phyloP scores from a whole-genome alignment of 1,284 basidiomycete genomes.

The Tremellales sp. region DNA sequence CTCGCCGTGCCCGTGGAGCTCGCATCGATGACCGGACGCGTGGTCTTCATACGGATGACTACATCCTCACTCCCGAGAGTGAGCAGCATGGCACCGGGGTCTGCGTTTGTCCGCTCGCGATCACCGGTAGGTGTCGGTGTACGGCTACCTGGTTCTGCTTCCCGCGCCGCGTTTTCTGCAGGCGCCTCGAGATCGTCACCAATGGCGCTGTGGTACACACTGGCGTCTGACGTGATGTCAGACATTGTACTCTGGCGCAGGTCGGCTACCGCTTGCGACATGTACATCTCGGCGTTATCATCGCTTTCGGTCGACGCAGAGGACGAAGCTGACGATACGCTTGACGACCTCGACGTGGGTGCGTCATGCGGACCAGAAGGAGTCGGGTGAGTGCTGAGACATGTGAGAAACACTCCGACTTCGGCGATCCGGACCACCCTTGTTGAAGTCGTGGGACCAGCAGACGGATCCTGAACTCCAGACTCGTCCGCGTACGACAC shows the following conservation, averaged over 20 bases:
- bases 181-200: too few relatives aligned
- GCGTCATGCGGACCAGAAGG: slow-evolving; percentile 1
- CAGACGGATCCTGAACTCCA: slow-evolving; percentile 1
- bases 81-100: slow-evolving; percentile 23
- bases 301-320: slow-evolving; percentile 8
- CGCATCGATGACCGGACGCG: slow-evolving; percentile 4
- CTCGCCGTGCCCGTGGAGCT: neutral
- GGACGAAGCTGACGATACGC: slow-evolving; percentile 24
- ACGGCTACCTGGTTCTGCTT: too few relatives aligned
- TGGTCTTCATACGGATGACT: slow-evolving; percentile 32
- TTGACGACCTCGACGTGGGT: slow-evolving; percentile 12
- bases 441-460: slow-evolving; percentile 13
- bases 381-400: neutral
- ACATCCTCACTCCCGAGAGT: slow-evolving; percentile 42
- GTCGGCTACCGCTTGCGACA: slow-evolving; percentile 52
- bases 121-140: too few relatives aligned
- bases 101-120: slow-evolving; percentile 13
- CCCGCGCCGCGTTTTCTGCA: too few relatives aligned
- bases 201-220: slow-evolving; percentile 34
- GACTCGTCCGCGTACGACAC: slow-evolving; percentile 44
- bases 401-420: slow-evolving; percentile 22
- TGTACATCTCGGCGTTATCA: slow-evolving; percentile 42
- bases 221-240: slow-evolving; percentile 18
- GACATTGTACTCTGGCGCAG: slow-evolving; percentile 41
- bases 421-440: slow-evolving; percentile 23